Conservation (phyloP, 495 filamentous ascomycete genomes). For the Schizothecium vesticola region DNA sequence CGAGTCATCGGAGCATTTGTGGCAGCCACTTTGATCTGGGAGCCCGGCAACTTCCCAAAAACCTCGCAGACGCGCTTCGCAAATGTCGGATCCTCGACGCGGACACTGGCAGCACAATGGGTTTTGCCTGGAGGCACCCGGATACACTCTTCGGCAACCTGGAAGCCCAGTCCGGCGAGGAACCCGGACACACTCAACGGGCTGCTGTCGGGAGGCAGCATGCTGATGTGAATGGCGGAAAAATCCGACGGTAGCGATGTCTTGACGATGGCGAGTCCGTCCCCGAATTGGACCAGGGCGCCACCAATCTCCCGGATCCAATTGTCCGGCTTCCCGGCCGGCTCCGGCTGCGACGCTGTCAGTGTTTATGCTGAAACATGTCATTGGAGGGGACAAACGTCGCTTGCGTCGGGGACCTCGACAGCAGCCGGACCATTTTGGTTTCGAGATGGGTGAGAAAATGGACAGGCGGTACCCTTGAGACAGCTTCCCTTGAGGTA, state of each 20-base stretch:
- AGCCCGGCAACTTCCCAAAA: background rate
- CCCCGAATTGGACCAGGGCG: constrained; percentile 24
- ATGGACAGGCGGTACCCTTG: background rate
- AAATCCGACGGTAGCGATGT: constrained; percentile 24
- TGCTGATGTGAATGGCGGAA: constrained; percentile 25
- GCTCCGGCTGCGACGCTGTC: background rate
- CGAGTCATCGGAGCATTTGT: constrained; percentile 15
- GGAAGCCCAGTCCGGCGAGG: constrained; percentile 10
- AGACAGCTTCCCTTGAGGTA: background rate
- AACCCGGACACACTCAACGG: constrained; percentile 10
- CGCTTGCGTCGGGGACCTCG: background rate
- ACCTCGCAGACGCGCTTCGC: constrained; percentile 9
- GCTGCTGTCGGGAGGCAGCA: constrained; percentile 19
- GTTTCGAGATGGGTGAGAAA: background rate
- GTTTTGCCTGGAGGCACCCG: background rate
- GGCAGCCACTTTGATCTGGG: constrained; percentile 1
- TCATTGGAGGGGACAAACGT: background rate
- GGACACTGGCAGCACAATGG: constrained; percentile 17
- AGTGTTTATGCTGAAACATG: background rate
- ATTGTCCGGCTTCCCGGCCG: constrained; percentile 7
- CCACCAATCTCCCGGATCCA: constrained; percentile 22
- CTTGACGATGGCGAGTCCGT: constrained; percentile 24
- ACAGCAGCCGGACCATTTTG: background rate
- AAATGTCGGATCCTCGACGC: constrained; percentile 23
- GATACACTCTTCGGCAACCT: constrained; percentile 1